A percentile compares a stretch with the other conserved stretches of the same genome.
phyloP scores from a whole-genome alignment of 2,329 filamentous ascomycete genomes.

The Pseudogymnoascus sp. region DNA sequence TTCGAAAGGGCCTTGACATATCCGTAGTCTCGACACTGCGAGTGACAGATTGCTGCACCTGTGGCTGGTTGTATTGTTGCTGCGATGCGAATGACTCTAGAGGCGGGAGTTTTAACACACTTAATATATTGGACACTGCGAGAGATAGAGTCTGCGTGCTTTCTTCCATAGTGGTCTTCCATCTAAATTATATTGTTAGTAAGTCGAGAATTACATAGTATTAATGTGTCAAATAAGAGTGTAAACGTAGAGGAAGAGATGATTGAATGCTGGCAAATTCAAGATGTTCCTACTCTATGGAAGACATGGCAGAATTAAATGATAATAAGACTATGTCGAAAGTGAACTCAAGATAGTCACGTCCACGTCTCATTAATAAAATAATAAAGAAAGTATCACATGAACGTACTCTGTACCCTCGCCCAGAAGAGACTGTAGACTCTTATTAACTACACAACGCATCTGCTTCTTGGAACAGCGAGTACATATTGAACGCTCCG shows the following conservation, averaged over 20 bases:
- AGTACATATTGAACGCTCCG: constrained; percentile 38
- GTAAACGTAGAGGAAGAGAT: neutral
- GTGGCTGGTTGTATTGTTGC: constrained; percentile 4
- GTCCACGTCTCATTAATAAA: neutral
- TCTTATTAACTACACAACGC: constrained; percentile 47
- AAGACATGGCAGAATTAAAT: neutral
- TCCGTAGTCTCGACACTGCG: neutral
- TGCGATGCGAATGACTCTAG: constrained; percentile 30
- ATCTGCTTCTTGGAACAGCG: constrained; percentile 43
- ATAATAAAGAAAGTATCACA: neutral
- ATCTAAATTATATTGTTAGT: constrained; percentile 27
- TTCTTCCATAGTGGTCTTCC: constrained; percentile 37
- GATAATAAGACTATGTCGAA: neutral
- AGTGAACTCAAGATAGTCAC: neutral
- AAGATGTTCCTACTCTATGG: neutral
- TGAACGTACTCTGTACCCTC: constrained; percentile 43
- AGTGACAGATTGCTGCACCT: constrained; percentile 6
- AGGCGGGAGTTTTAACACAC: constrained; percentile 35
- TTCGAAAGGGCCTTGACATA: constrained; percentile 21
- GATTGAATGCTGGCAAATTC: neutral
- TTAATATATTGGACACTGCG: constrained; percentile 39
- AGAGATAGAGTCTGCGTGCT: constrained; percentile 36
- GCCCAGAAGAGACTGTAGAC: constrained; percentile 47
- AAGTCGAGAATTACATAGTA: neutral
- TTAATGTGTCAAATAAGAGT: neutral